Conservation (phyloP, 2,329 filamentous ascomycete genomes). For the Ilyonectria destructans region DNA sequence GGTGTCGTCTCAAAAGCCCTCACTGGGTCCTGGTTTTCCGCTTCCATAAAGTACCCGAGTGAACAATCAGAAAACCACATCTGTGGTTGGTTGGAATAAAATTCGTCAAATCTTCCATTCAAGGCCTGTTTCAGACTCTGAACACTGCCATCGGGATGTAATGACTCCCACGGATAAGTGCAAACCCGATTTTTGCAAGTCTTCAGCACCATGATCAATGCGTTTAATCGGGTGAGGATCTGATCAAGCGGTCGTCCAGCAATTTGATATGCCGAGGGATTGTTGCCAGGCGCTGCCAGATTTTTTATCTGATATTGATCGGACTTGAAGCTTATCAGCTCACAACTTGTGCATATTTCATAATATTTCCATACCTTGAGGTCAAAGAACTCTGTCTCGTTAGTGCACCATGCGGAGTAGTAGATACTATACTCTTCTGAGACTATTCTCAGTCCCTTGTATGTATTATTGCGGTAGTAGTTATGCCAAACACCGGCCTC, state of each 20-base stretch:
- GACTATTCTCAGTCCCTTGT: slow-evolving; percentile 66
- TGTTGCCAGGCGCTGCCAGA: background rate
- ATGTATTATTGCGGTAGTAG: slow-evolving; percentile 61
- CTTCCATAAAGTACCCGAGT: slow-evolving; percentile 1
- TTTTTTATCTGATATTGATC: slow-evolving; percentile 14
- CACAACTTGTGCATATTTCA: background rate
- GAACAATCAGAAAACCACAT: slow-evolving; percentile 21
- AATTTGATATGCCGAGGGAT: slow-evolving; percentile 1
- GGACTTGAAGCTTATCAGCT: background rate
- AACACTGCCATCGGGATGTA: slow-evolving; percentile 22
- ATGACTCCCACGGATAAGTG: slow-evolving; percentile 22
- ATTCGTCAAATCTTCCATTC: slow-evolving; percentile 18
- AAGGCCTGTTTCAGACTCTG: background rate
- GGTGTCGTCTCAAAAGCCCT: background rate
- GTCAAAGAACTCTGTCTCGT: slow-evolving; percentile 64
- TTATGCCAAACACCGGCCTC: slow-evolving; percentile 22
- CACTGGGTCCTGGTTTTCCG: slow-evolving; percentile 14
- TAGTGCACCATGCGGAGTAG: slow-evolving; percentile 71
- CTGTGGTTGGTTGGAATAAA: slow-evolving; percentile 20
- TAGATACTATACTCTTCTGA: slow-evolving; percentile 66
- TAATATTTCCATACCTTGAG: slow-evolving; percentile 59
- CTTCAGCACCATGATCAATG: slow-evolving; percentile 35
- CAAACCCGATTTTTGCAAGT: slow-evolving; percentile 26
- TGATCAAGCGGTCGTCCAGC: slow-evolving; percentile 12
- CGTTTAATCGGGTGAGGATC: slow-evolving; percentile 29